phyloP scores from a whole-genome alignment of 2,329 filamentous ascomycete species.

The Claviceps sorghi region DNA sequence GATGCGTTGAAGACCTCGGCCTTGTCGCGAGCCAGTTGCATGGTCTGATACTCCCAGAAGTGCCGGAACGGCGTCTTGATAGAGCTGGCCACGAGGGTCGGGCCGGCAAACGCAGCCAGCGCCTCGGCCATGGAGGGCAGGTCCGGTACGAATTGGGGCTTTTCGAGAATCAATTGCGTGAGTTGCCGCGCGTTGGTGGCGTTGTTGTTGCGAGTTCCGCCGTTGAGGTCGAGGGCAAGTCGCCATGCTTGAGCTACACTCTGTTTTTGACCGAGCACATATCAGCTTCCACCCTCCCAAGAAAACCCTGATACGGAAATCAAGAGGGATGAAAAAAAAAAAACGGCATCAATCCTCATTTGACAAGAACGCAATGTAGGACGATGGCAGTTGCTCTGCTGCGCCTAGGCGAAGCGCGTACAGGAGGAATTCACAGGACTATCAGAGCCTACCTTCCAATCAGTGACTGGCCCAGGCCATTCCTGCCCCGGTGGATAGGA shows the following conservation, averaged over 20 bases:
- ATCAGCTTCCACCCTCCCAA: neutral
- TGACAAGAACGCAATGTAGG: neutral
- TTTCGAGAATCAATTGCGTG: conserved; percentile 35
- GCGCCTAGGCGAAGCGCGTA: too few species aligned
- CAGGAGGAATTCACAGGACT: too few species aligned
- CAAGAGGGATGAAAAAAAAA: neutral
- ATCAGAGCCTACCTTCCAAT: conserved; percentile 31
- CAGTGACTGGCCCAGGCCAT: conserved; percentile 20
- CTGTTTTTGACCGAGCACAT: conserved; percentile 8
- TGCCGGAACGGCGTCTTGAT: conserved; percentile 46
- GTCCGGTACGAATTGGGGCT: conserved; percentile 27
- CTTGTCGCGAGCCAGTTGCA: conserved; percentile 23
- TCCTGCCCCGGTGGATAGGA: conserved; percentile 20
- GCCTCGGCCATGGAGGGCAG: conserved; percentile 61
- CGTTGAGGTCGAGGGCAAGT: conserved; percentile 38
- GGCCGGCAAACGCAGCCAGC: conserved; percentile 53
- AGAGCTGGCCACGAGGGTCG: conserved; percentile 47
- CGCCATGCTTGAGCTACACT: conserved; percentile 41
- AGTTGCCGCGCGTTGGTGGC: conserved; percentile 43
- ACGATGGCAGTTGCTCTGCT: too few species aligned
- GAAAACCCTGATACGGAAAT: neutral
- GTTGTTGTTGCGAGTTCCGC: conserved; percentile 38
- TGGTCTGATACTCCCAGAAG: conserved; percentile 28
- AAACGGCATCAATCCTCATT: neutral
- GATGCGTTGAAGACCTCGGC: conserved; percentile 48